Percentiles rank a stretch among this genome's conserved stretches.
phyloP scores from a whole-genome alignment of 345 rosid species.

The Eucalyptus regnans region DNA sequence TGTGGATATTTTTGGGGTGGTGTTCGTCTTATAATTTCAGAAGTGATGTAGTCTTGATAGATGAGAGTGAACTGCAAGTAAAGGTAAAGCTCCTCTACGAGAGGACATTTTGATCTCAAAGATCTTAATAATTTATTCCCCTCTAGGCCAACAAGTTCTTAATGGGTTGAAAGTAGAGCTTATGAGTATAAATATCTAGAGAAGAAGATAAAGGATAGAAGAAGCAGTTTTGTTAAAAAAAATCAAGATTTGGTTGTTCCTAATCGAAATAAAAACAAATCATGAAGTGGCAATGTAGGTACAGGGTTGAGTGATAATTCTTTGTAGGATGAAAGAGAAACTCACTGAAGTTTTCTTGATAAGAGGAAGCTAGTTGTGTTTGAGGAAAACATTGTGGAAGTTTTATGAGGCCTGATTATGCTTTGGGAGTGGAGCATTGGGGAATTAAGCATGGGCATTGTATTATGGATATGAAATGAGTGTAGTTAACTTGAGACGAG shows the following conservation, averaged over 20 bases:
- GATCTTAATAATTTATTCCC: neutral
- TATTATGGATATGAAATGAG: neutral
- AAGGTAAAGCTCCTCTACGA: neutral
- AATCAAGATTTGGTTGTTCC: neutral
- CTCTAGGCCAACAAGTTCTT: neutral
- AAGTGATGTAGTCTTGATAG: neutral
- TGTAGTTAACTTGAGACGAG: neutral
- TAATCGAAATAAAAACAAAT: neutral
- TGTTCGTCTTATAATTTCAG: neutral
- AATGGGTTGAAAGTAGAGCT: neutral
- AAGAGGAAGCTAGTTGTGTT: neutral
- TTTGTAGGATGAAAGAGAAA: neutral
- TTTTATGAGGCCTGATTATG: neutral
- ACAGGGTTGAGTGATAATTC: neutral
- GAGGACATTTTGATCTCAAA: neutral
- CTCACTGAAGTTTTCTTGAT: neutral
- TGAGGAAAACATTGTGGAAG: neutral
- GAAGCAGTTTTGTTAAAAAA: neutral
- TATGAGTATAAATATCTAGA: neutral
- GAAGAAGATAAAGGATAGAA: neutral
- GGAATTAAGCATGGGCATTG: neutral
- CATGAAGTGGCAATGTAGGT: neutral
- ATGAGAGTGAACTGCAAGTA: neutral
- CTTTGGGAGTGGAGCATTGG: neutral
- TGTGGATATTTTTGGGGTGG: neutral